Percentiles rank a stretch among this genome's conserved stretches.
Evolutionary conservation across 2,329 filamentous ascomycete species (phyloP).

Genomic region (Colletotrichum sojae): DNA sequence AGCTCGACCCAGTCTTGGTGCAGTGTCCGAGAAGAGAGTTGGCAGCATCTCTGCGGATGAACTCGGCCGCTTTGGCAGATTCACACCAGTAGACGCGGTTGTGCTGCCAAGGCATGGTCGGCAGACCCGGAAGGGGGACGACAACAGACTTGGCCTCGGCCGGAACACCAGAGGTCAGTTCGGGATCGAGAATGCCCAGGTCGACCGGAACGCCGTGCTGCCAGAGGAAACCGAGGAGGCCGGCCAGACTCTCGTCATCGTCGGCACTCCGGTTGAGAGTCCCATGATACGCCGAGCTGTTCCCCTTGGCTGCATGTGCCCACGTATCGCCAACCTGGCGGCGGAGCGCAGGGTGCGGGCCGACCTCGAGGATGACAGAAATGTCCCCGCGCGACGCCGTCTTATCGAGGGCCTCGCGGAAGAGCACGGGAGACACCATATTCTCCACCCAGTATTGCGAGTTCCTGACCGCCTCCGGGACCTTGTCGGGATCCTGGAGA

Average conservation of each 20-base stretch:
- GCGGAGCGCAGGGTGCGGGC: constrained; percentile 56
- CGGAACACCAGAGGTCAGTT: neutral
- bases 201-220: constrained; percentile 40
- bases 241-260: constrained; percentile 42
- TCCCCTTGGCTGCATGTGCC: neutral
- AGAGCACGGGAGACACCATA: constrained; percentile 48
- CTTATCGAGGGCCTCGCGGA: constrained; percentile 42
- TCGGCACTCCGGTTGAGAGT: constrained; percentile 41
- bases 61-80: constrained; percentile 10
- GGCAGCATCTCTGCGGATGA: constrained; percentile 31
- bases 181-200: neutral
- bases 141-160: neutral
- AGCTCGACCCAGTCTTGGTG: too few species aligned
- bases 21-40: too few species aligned
- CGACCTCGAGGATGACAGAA: constrained; percentile 46
- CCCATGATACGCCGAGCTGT: constrained; percentile 44
- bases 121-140: neutral
- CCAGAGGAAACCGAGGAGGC: constrained; percentile 41
- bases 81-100: constrained; percentile 29
- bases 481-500: neutral
- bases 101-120: constrained; percentile 41
- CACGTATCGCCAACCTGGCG: constrained; percentile 53
- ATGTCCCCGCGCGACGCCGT: constrained; percentile 27
- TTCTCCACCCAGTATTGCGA: constrained; percentile 48
- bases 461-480: neutral